A percentile compares a stretch with the other conserved stretches of the same genome.
Evolutionary conservation across 2,329 filamentous ascomycete genomes (phyloP).

Genomic region (Xylaria sp.): DNA sequence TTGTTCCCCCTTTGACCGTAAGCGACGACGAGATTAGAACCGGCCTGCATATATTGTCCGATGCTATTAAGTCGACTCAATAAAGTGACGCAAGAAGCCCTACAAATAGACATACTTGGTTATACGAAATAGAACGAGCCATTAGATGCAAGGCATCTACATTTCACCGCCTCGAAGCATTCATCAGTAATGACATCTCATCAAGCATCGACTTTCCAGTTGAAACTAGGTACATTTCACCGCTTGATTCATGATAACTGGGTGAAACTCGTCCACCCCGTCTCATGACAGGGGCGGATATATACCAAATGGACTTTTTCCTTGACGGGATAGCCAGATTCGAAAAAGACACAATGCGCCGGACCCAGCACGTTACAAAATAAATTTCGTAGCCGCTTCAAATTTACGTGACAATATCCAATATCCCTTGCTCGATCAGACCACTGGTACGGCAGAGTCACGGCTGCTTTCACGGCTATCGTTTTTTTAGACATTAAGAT

Average conservation of each 20-base stretch:
- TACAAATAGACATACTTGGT: neutral
- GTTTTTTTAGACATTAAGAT: neutral
- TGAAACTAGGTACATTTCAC: neutral
- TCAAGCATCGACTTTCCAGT: neutral
- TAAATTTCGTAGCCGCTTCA: neutral
- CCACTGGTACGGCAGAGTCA: neutral
- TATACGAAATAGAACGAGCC: conserved; percentile 2
- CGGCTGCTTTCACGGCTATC: conserved; percentile 8
- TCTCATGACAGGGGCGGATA: neutral
- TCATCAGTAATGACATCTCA: neutral
- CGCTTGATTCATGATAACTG: neutral
- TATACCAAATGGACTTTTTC: neutral
- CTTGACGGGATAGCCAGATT: neutral
- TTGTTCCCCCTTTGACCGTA: conserved; percentile 86
- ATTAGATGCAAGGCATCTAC: neutral
- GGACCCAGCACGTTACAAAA: neutral
- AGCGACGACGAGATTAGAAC: conserved; percentile 79
- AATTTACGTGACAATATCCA: neutral
- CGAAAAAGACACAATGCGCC: neutral
- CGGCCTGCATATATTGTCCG: conserved; percentile 76
- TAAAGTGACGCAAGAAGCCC: neutral
- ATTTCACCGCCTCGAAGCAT: neutral
- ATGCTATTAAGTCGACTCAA: conserved; percentile 54
- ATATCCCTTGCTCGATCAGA: neutral
- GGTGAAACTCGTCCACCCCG: neutral